Conservation (phyloP, 805 yeast species). For the Cyberlindnera japonica region DNA sequence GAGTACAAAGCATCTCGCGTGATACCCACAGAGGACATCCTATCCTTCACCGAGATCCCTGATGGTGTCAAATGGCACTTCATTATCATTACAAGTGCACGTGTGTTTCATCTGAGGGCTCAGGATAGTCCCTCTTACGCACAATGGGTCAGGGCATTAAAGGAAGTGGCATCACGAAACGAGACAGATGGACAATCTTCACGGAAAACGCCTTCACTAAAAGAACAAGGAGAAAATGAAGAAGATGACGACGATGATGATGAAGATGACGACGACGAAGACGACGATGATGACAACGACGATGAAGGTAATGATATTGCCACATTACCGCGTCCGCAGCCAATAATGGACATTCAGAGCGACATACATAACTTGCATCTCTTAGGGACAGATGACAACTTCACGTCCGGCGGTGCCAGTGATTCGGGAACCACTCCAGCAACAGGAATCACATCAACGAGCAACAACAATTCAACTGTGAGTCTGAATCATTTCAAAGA, state of each 20-base stretch:
- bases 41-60: conserved; percentile 21
- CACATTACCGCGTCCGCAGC: not conserved
- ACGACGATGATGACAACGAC: too few species aligned
- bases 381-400: conserved; percentile 26
- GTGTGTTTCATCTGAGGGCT: conserved; percentile 25
- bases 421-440: conserved; percentile 5
- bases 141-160: conserved; percentile 20
- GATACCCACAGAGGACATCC: conserved; percentile 20
- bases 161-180: conserved; percentile 8
- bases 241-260: conserved; percentile 4
- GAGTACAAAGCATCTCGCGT: conserved; percentile 38
- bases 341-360: not conserved
- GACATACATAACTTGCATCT: conserved; percentile 16
- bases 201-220: not conserved
- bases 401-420: conserved; percentile 21
- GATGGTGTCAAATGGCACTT: conserved; percentile 22
- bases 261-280: conserved; percentile 1
- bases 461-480: conserved; percentile 9
- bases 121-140: conserved; percentile 18
- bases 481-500: conserved; percentile 7
- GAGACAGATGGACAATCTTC: not conserved
- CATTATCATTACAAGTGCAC: conserved; percentile 21
- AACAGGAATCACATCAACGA: not conserved
- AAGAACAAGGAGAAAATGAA: not conserved
- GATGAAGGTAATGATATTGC: not conserved